phyloP scores from a whole-genome alignment of 2,329 filamentous ascomycete genomes.

The Botrytis squamosa region DNA sequence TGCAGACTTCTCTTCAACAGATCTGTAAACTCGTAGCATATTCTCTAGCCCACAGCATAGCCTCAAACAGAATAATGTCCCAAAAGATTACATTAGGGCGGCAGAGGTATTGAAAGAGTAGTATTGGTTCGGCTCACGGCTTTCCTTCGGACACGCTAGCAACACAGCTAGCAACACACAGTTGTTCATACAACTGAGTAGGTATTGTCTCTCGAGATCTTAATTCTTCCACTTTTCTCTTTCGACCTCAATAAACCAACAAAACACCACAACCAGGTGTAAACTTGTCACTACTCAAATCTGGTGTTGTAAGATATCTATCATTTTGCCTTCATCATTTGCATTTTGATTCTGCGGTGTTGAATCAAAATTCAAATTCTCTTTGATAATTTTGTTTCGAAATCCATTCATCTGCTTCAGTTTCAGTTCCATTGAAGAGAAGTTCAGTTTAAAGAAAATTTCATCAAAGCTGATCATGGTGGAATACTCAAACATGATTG shows the following conservation, averaged over 20 bases:
- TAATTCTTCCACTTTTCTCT: neutral
- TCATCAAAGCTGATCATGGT: neutral
- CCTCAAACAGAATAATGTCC: neutral
- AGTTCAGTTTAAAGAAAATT: neutral
- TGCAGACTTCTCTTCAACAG: neutral
- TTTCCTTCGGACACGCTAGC: constrained; percentile 1
- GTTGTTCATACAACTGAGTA: neutral
- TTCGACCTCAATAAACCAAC: neutral
- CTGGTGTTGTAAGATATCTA: neutral
- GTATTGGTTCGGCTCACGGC: constrained; percentile 2
- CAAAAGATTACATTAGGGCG: neutral
- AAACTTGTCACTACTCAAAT: neutral
- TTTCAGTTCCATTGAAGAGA: neutral
- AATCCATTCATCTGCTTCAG: neutral
- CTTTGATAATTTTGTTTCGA: neutral
- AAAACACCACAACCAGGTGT: neutral
- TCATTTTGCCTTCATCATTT: neutral
- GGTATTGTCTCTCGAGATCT: neutral
- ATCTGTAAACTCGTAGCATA: neutral
- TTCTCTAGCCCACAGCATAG: neutral
- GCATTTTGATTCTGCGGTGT: neutral
- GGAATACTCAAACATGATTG: neutral
- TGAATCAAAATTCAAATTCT: neutral
- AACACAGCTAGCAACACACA: too few relatives aligned
- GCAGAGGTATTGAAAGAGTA: neutral